A percentile compares a stretch with the other conserved stretches of the same genome.
phyloP scores from a whole-genome alignment of 139 green algal species.

The Gonium pectorale region DNA sequence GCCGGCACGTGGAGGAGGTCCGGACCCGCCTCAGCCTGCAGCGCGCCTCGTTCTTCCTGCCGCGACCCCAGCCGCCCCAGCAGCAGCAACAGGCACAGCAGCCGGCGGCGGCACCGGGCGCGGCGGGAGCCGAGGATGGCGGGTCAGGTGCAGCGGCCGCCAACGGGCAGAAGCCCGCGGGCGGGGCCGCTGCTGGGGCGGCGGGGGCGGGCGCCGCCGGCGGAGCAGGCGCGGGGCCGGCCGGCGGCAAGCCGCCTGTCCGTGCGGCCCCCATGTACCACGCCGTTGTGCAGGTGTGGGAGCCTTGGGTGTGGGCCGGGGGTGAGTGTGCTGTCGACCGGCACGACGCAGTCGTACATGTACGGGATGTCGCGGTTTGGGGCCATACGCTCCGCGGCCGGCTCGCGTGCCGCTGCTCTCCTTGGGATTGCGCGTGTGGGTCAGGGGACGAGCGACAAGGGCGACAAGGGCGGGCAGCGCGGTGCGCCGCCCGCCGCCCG shows the following conservation, averaged over 20 bases:
- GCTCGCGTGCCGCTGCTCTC: too few relatives aligned
- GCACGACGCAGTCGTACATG: too few relatives aligned
- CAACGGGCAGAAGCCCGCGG: background rate
- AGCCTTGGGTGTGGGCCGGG: too few relatives aligned
- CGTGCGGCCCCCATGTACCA: background rate
- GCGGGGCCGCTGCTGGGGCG: background rate
- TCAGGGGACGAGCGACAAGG: too few relatives aligned
- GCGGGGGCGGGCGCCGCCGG: background rate
- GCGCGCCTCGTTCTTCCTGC: slow-evolving; percentile 16
- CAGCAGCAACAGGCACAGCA: background rate
- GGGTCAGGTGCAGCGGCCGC: background rate
- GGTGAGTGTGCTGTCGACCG: too few relatives aligned
- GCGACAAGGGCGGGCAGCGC: too few relatives aligned
- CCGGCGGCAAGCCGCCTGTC: background rate
- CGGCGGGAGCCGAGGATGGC: background rate
- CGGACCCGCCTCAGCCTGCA: slow-evolving; percentile 41
- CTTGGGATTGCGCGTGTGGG: too few relatives aligned
- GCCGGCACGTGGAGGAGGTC: slow-evolving; percentile 55
- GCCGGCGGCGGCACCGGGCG: background rate
- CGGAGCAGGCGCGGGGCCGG: background rate
- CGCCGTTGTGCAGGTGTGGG: background rate
- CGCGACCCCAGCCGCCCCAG: background rate
- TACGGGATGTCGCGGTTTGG: too few relatives aligned
- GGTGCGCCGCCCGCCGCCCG: too few relatives aligned
- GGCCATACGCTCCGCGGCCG: too few relatives aligned